A percentile compares a stretch with the other conserved stretches of the same genome.
Conservation (phyloP, 176 grass and related monocot genomes). For the Ananas comosus region DNA sequence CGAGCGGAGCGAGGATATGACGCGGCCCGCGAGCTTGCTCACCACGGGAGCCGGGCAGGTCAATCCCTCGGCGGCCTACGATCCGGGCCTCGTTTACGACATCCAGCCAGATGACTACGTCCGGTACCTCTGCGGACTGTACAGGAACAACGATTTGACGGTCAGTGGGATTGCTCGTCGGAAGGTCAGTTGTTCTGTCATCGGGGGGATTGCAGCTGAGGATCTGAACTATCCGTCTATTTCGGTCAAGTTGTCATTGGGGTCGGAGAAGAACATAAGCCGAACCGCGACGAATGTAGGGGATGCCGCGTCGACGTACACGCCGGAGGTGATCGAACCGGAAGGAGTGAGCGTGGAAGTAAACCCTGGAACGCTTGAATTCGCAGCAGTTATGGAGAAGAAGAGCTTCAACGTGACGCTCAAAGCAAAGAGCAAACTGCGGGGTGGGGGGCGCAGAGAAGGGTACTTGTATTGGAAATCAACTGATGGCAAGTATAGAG, state of each 20-base stretch:
- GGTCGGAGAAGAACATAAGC: slow-evolving; percentile 24
- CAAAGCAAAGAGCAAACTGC: background rate
- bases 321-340: slow-evolving; percentile 24
- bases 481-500: background rate
- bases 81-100: slow-evolving; percentile 66
- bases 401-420: background rate
- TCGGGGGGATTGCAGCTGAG: slow-evolving; percentile 29
- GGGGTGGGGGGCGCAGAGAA: background rate
- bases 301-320: slow-evolving; percentile 33
- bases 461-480: background rate
- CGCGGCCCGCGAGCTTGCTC: slow-evolving; percentile 34
- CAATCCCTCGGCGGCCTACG: slow-evolving; percentile 40
- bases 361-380: background rate
- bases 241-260: slow-evolving; percentile 28
- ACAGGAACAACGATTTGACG: slow-evolving; percentile 29
- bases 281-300: slow-evolving; percentile 64
- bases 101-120: slow-evolving; percentile 35
- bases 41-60: slow-evolving; percentile 67
- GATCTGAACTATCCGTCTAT: slow-evolving; percentile 76
- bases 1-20: slow-evolving; percentile 28
- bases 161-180: slow-evolving; percentile 30
- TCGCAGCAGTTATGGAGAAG: background rate
- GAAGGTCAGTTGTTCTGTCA: slow-evolving; percentile 20
- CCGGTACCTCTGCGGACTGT: slow-evolving; percentile 42
- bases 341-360: background rate